Conservation (phyloP, 306 rosid genomes). For the Carpinus fangiana region DNA sequence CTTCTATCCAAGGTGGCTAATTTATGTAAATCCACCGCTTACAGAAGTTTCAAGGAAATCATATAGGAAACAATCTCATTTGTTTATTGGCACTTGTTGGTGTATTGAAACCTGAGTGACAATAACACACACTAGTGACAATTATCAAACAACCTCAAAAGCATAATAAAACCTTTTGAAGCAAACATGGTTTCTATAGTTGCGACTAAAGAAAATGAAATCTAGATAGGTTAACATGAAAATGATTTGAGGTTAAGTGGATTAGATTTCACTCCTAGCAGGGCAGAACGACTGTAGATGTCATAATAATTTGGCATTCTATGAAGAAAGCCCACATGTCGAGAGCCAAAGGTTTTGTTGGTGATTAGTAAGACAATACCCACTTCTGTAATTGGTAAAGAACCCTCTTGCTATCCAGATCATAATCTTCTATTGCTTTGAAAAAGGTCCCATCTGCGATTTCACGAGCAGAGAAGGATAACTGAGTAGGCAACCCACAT, state of each 20-base stretch:
- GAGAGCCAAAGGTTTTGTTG: conserved; percentile 18
- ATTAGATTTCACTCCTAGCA: conserved; percentile 17
- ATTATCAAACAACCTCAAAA: not conserved
- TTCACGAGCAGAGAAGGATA: conserved; percentile 96
- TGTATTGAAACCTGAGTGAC: not conserved
- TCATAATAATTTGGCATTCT: conserved; percentile 17
- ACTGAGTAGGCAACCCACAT: conserved; percentile 87
- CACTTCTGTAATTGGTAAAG: conserved; percentile 80
- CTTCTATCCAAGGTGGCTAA: not conserved
- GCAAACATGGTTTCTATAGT: not conserved
- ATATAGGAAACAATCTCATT: not conserved
- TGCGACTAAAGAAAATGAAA: not conserved
- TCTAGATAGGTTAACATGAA: not conserved
- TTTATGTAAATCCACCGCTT: not conserved
- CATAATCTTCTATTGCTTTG: conserved; percentile 91
- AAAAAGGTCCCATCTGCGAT: conserved; percentile 91
- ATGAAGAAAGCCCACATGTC: conserved; percentile 29
- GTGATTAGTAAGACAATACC: conserved; percentile 29
- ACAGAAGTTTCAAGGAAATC: not conserved
- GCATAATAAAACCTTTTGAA: not conserved
- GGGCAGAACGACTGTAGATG: not conserved
- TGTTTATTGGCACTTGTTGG: not conserved
- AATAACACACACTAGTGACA: not conserved
- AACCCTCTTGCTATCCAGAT: conserved; percentile 87
- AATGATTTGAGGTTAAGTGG: conserved; percentile 2